Conservation (phyloP, 331 rosid genomes). For the Malus hybrid region DNA sequence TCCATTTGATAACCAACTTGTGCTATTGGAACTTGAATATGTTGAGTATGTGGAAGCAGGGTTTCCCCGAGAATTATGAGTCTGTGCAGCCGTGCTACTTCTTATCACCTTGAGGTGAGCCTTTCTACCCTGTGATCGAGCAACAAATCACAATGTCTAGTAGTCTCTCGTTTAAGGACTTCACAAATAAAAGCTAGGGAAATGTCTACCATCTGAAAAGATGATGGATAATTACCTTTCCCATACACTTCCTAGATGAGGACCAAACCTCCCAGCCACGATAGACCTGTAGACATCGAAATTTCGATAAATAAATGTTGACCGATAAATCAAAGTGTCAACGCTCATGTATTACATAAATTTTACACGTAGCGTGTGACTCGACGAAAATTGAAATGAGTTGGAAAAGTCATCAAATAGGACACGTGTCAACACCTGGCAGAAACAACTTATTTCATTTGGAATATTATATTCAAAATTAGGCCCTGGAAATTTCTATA, state of each 20-base stretch:
- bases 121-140: slow-evolving; percentile 74
- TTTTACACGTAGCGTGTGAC: no score
- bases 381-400: no score
- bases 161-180: neutral
- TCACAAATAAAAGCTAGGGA: neutral
- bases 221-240: slow-evolving; percentile 56
- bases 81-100: slow-evolving; percentile 78
- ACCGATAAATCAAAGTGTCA: no score
- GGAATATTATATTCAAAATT: no score
- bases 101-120: slow-evolving; percentile 86
- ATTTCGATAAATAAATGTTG: no score
- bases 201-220: neutral
- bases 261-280: slow-evolving; percentile 93
- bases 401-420: no score
- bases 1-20: slow-evolving; percentile 69
- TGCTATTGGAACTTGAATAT: slow-evolving; percentile 42
- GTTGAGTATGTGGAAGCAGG: slow-evolving; percentile 53
- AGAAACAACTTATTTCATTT: no score
- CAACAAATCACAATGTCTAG: neutral
- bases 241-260: slow-evolving; percentile 99
- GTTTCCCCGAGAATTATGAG: slow-evolving; percentile 55
- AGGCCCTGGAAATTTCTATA: no score
- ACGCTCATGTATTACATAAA: no score
- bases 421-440: no score
- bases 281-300: no score